Conservation (phyloP, 2,329 filamentous ascomycete species). For the Colletotrichum tamarilloi region DNA sequence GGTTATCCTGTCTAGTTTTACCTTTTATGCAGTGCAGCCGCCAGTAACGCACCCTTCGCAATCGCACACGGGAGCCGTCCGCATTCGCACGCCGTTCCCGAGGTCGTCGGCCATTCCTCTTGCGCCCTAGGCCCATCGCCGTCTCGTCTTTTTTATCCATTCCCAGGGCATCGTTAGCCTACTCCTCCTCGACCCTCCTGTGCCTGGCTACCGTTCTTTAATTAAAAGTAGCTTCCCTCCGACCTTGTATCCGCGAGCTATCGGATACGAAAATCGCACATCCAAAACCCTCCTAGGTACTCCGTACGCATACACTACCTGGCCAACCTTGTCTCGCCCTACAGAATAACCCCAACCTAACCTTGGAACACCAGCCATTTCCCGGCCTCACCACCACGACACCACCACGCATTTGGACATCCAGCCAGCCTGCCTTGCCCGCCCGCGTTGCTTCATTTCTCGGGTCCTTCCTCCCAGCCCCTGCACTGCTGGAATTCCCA, state of each 20-base stretch:
- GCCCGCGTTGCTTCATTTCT: slow-evolving; percentile 11
- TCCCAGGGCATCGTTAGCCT: neutral
- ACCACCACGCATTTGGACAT: neutral
- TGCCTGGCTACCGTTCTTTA: neutral
- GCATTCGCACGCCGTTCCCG: slow-evolving; percentile 22
- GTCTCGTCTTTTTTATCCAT: neutral
- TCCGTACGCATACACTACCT: neutral
- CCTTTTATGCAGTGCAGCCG: neutral
- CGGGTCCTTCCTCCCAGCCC: slow-evolving; percentile 23
- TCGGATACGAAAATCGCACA: neutral
- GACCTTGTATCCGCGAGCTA: neutral
- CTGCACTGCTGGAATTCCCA: slow-evolving; percentile 30
- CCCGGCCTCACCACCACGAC: neutral
- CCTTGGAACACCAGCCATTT: slow-evolving; percentile 2
- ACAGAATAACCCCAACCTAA: neutral
- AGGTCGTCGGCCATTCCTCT: slow-evolving; percentile 8
- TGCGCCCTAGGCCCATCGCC: neutral
- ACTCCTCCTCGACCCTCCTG: neutral
- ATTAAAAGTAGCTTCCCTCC: slow-evolving; percentile 6
- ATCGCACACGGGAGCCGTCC: slow-evolving; percentile 7
- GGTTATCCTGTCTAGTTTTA: neutral
- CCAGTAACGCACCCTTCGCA: neutral
- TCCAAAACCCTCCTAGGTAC: neutral
- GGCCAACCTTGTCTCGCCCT: neutral
- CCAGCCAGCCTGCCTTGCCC: slow-evolving; percentile 3